Percentiles rank a stretch among this genome's conserved stretches.
These are phyloP conservation scores for Monilinia aucupariae DNA, from an alignment of 2,329 filamentous ascomycete genomes.

Conservation along the genomic window DNA sequence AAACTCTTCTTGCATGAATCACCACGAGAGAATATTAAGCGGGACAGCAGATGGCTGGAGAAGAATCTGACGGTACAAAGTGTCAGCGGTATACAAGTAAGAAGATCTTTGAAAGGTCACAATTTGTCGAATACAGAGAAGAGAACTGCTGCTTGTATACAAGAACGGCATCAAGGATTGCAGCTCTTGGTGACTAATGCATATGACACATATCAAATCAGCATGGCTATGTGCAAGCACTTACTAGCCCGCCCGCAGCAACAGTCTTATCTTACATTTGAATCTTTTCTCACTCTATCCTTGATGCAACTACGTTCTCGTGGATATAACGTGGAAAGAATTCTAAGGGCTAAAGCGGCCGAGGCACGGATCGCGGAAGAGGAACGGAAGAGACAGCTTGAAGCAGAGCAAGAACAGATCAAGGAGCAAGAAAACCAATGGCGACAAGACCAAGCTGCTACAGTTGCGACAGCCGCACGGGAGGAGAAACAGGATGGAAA, in stretches of 20 bases:
- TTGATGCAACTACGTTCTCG: slow-evolving; percentile 75
- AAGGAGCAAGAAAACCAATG: slow-evolving; percentile 51
- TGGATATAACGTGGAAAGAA: slow-evolving; percentile 95
- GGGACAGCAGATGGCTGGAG: slow-evolving; percentile 86
- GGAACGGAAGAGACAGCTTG: slow-evolving; percentile 67
- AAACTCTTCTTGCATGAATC: slow-evolving; percentile 84
- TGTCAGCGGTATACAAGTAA: slow-evolving; percentile 72
- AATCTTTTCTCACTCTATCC: slow-evolving; percentile 82
- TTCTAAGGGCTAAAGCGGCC: slow-evolving; percentile 79
- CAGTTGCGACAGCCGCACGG: slow-evolving; percentile 17
- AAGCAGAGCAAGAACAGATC: slow-evolving; percentile 65
- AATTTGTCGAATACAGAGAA: slow-evolving; percentile 67
- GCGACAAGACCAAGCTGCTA: slow-evolving; percentile 30
- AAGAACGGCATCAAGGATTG: slow-evolving; percentile 49
- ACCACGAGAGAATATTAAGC: slow-evolving; percentile 66
- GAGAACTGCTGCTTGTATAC: slow-evolving; percentile 65
- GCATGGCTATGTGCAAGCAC: slow-evolving; percentile 75
- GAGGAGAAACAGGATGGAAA: slow-evolving; percentile 25
- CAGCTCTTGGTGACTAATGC: slow-evolving; percentile 66
- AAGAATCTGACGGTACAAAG: slow-evolving; percentile 73
- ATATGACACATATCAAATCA: slow-evolving; percentile 87
- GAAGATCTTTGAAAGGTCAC: slow-evolving; percentile 68
- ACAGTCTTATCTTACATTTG: slow-evolving; percentile 83
- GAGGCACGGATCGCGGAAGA: slow-evolving; percentile 85
- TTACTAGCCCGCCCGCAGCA: slow-evolving; percentile 78